phyloP scores from a whole-genome alignment of 768 basidiomycete species.

The Coprinellus micaceus region DNA sequence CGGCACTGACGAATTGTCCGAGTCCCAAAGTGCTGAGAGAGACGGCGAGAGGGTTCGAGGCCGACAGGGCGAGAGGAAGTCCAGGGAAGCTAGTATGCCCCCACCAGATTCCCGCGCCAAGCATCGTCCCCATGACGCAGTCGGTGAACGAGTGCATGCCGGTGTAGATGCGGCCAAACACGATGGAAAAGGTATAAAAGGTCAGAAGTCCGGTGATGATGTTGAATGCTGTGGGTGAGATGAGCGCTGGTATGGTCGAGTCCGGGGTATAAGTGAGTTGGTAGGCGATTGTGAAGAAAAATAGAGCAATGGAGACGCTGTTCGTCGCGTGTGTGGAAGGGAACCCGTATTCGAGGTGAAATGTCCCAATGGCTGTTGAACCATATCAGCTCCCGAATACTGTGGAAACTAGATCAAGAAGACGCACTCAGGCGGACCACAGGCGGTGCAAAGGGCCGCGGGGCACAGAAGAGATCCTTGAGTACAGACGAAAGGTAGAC shows the following conservation, averaged over 20 bases:
- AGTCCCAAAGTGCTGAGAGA: slow-evolving; percentile 23
- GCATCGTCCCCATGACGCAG: slow-evolving; percentile 54
- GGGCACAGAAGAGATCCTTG: slow-evolving; percentile 88
- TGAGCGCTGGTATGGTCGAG: slow-evolving; percentile 21
- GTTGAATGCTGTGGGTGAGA: slow-evolving; percentile 46
- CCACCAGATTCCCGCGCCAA: slow-evolving; percentile 74
- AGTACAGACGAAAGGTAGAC: slow-evolving; percentile 85
- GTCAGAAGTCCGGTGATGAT: slow-evolving; percentile 41
- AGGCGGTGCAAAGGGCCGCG: slow-evolving; percentile 87
- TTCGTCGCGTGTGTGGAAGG: slow-evolving; percentile 96
- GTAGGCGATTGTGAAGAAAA: slow-evolving; percentile 60
- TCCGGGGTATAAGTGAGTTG: slow-evolving; percentile 38
- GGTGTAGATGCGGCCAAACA: slow-evolving; percentile 78
- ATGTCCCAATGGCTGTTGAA: slow-evolving; percentile 62
- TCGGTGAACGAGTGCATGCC: slow-evolving; percentile 89
- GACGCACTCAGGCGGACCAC: slow-evolving; percentile 81
- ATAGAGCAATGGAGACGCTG: slow-evolving; percentile 83
- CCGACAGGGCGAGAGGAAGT: slow-evolving; percentile 29
- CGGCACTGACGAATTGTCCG: slow-evolving; percentile 15
- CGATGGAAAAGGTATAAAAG: slow-evolving; percentile 66
- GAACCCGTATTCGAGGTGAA: slow-evolving; percentile 91
- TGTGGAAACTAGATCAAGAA: neutral
- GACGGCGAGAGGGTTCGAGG: slow-evolving; percentile 27
- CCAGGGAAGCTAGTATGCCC: slow-evolving; percentile 43
- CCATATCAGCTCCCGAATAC: neutral